A percentile compares a stretch with the other conserved stretches of the same genome.
These are phyloP conservation scores for Tolypocladium ovalisporum DNA, from an alignment of 2,329 filamentous ascomycete species.

Conservation along the genomic window DNA sequence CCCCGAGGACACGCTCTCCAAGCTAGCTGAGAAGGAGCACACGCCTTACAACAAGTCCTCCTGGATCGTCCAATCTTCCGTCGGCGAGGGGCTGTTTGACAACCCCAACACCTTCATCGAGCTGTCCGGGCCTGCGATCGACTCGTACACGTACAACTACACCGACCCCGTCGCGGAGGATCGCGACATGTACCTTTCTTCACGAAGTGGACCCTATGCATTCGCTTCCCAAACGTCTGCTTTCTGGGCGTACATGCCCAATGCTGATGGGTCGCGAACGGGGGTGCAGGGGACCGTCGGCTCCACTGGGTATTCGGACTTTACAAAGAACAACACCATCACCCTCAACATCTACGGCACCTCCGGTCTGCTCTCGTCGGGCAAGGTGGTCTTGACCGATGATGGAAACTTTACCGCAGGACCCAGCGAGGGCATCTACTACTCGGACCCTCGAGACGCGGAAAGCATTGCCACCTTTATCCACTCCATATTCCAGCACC, in stretches of 20 bases:
- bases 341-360: conserved; percentile 48
- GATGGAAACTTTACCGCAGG: conserved; percentile 31
- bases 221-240: conserved; percentile 41
- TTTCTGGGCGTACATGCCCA: conserved; percentile 38
- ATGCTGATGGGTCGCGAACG: conserved; percentile 26
- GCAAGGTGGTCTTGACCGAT: conserved; percentile 28
- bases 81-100: conserved; percentile 41
- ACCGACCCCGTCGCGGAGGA: conserved; percentile 28
- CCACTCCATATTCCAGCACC: conserved; percentile 33
- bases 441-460: conserved; percentile 34
- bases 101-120: conserved; percentile 46
- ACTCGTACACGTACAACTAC: conserved; percentile 38
- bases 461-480: conserved; percentile 38
- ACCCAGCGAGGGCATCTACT: conserved; percentile 31
- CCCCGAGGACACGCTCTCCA: conserved; percentile 18
- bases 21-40: conserved; percentile 10
- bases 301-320: conserved; percentile 30
- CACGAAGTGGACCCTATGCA: conserved; percentile 38
- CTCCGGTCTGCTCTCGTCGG: conserved; percentile 37
- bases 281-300: conserved; percentile 43
- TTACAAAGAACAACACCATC: conserved; percentile 31
- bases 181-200: conserved; percentile 31
- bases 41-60: conserved; percentile 15
- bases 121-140: conserved; percentile 26
- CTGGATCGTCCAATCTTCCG: conserved; percentile 37